These are phyloP conservation scores for Piper longum DNA, from an alignment of 164 flowering plant genomes.

Conservation along the genomic window DNA sequence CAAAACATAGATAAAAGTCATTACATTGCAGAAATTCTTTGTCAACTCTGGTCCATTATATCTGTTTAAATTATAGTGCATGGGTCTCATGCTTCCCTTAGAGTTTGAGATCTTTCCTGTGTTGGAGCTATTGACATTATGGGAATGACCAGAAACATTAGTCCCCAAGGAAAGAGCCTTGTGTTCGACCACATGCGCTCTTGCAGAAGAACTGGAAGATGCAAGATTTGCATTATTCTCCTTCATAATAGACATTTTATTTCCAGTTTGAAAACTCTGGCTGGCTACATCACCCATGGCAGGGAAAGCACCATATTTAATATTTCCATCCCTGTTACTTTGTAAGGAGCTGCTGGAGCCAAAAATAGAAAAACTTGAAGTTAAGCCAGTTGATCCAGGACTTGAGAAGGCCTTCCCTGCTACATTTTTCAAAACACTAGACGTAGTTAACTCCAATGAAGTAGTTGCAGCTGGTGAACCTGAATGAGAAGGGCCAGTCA, in stretches of 20 bases:
- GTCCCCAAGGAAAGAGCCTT: constrained; percentile 12
- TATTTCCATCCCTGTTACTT: constrained; percentile 6
- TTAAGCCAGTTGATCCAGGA: constrained; percentile 12
- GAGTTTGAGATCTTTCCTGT: constrained; percentile 15
- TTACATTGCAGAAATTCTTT: constrained; percentile 56
- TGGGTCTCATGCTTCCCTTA: constrained; percentile 15
- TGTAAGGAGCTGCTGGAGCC: constrained; percentile 3
- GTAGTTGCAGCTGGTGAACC: not conserved
- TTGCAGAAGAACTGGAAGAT: constrained; percentile 13
- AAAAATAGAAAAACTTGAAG: constrained; percentile 14
- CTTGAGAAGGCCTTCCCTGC: constrained; percentile 6
- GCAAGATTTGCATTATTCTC: constrained; percentile 11
- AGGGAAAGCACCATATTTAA: constrained; percentile 5
- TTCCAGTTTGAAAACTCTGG: constrained; percentile 6
- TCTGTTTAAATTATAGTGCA: constrained; percentile 11
- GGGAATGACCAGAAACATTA: constrained; percentile 19
- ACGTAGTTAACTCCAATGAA: constrained; percentile 1
- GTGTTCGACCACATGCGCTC: constrained; percentile 13
- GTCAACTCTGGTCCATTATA: constrained; percentile 34
- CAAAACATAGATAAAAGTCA: not conserved
- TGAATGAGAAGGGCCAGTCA: not conserved
- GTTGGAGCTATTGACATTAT: constrained; percentile 18
- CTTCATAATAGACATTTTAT: constrained; percentile 10
- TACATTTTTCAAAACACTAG: constrained; percentile 9
- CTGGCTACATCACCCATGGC: constrained; percentile 9